Evolutionary conservation across 352 stramenopile species (phyloP).

Genomic region (Pythium sp.): DNA sequence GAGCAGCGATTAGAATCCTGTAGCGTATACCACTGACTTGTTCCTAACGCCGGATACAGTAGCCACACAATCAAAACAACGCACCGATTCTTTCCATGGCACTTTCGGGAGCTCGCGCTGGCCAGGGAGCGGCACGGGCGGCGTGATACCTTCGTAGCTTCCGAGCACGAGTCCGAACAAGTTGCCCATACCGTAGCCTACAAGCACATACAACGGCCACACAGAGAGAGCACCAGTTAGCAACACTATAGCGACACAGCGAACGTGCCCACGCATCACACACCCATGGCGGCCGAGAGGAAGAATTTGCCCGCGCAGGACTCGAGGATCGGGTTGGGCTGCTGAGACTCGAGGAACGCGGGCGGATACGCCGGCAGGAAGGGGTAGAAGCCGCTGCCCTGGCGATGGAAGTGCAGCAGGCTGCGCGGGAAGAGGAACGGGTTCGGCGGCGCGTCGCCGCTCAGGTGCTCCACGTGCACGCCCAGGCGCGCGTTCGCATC

Average conservation of each 20-base stretch:
- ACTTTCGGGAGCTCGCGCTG: slow-evolving; percentile 80
- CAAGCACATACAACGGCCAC: neutral
- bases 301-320: slow-evolving; percentile 83
- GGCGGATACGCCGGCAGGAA: slow-evolving; percentile 75
- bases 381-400: slow-evolving; percentile 51
- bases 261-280: slow-evolving; percentile 12
- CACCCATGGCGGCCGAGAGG: slow-evolving; percentile 74
- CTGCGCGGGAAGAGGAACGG: slow-evolving; percentile 76
- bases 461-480: slow-evolving; percentile 56
- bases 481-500: slow-evolving; percentile 58
- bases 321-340: slow-evolving; percentile 75
- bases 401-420: slow-evolving; percentile 42
- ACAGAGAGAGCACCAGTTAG: neutral
- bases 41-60: neutral
- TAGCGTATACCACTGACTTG: neutral
- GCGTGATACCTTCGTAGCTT: slow-evolving; percentile 86
- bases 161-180: slow-evolving; percentile 75
- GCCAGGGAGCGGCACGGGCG: slow-evolving; percentile 71
- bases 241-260: neutral
- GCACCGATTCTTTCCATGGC: slow-evolving; percentile 69
- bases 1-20: neutral
- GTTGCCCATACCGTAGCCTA: slow-evolving; percentile 81
- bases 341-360: slow-evolving; percentile 53
- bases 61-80: slow-evolving; percentile 2
- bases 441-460: slow-evolving; percentile 58